Conservation (phyloP, 768 basidiomycete genomes). For the Hemileccinum rubropunctum region DNA sequence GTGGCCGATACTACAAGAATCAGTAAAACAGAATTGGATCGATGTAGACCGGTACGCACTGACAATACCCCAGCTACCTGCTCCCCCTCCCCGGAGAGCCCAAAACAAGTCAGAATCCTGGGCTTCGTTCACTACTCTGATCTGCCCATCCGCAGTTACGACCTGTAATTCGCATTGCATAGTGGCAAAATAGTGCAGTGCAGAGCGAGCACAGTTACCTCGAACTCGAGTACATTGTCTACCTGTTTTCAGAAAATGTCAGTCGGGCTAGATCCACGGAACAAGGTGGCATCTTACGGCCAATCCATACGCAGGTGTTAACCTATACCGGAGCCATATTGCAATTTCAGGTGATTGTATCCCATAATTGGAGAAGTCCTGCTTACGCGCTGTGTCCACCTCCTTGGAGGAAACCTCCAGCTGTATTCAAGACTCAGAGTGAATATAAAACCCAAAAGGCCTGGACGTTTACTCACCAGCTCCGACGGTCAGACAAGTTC, state of each 20-base stretch:
- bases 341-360: not conserved
- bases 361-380: not conserved
- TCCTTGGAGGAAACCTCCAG: conserved; percentile 50
- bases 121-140: conserved; percentile 39
- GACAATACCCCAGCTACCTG: conserved; percentile 49
- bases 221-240: conserved; percentile 46
- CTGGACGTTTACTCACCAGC: conserved; percentile 2
- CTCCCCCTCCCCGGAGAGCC: conserved; percentile 53
- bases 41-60: conserved; percentile 15
- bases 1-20: conserved; percentile 20
- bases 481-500: conserved; percentile 22
- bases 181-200: not conserved
- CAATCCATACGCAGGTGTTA: conserved; percentile 43
- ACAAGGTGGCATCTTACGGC: conserved; percentile 24
- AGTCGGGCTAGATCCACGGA: not conserved
- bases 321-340: conserved; percentile 1
- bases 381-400: conserved; percentile 42
- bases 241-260: conserved; percentile 27
- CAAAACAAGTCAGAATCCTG: conserved; percentile 50
- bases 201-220: conserved; percentile 7
- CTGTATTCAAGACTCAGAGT: conserved; percentile 14
- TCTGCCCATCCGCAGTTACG: conserved; percentile 40
- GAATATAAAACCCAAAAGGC: not conserved
- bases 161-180: conserved; percentile 16
- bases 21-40: not conserved